phyloP scores from a whole-genome alignment of 2,329 filamentous ascomycete species.

The Apiospora sp. region DNA sequence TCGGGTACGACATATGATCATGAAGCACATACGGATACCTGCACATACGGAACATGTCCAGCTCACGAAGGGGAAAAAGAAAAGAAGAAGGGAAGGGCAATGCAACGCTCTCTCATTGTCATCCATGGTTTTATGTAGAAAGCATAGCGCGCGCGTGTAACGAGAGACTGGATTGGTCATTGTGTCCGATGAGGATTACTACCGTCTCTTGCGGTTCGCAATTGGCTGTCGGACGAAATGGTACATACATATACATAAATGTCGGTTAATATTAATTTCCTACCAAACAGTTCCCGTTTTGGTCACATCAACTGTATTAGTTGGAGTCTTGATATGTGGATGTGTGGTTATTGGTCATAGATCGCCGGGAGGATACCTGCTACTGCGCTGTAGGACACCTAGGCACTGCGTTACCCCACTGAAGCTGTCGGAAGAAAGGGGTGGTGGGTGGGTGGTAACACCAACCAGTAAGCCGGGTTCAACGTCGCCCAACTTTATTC shows the following conservation, averaged over 20 bases:
- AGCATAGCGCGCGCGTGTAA: not conserved
- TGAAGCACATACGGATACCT: constrained; percentile 4
- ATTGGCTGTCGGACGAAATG: not conserved
- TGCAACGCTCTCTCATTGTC: not conserved
- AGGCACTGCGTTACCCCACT: not conserved
- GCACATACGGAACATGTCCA: not conserved
- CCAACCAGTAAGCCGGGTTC: too few relatives aligned
- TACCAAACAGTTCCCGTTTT: not conserved
- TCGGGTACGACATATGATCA: constrained; percentile 5
- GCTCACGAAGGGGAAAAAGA: not conserved
- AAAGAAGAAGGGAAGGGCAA: not conserved
- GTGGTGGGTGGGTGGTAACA: too few relatives aligned
- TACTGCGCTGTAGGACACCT: not conserved
- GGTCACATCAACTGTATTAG: not conserved
- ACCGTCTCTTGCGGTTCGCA: not conserved
- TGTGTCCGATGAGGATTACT: not conserved
- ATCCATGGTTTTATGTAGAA: not conserved
- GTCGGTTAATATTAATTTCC: not conserved
- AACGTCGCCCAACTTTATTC: not conserved
- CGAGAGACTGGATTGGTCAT: not conserved
- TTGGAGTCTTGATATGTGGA: not conserved
- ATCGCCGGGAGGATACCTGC: not conserved
- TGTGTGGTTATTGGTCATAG: not conserved
- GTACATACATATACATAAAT: not conserved
- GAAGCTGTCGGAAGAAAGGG: not conserved